Percentiles rank a stretch among this genome's conserved stretches.
phyloP scores from a whole-genome alignment of 345 rosid genomes.

The Moricandia arvensis region DNA sequence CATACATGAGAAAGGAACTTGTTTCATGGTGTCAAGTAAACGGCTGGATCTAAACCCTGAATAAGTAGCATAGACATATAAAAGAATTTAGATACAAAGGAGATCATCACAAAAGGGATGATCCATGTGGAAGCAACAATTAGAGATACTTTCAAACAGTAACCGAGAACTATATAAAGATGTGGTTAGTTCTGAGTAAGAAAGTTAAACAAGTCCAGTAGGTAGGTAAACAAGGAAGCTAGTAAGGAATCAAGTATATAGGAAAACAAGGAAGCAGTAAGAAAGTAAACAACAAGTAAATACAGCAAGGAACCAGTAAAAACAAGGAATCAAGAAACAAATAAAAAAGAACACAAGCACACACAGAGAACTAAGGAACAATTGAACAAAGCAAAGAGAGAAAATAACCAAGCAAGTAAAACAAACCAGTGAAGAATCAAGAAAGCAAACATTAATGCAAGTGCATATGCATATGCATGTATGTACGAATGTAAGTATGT shows the following conservation, averaged over 20 bases:
- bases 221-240: background rate
- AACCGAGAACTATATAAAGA: background rate
- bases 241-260: background rate
- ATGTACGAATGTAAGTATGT: background rate
- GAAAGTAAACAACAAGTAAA: background rate
- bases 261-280: background rate
- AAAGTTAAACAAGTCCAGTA: background rate
- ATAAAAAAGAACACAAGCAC: too few species aligned
- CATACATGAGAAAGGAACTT: too few species aligned
- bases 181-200: background rate
- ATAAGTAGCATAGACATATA: background rate
- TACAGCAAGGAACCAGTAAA: background rate
- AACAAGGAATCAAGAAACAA: background rate
- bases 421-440: background rate
- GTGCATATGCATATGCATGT: too few species aligned
- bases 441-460: background rate
- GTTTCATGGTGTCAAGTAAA: background rate
- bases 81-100: background rate
- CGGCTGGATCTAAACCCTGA: background rate
- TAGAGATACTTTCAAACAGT: background rate
- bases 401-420: background rate
- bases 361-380: background rate
- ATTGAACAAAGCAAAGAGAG: background rate
- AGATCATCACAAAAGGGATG: background rate
- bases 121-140: background rate